phyloP scores from a whole-genome alignment of 148 eudicot species.

The Fagopyrum tataricum region DNA sequence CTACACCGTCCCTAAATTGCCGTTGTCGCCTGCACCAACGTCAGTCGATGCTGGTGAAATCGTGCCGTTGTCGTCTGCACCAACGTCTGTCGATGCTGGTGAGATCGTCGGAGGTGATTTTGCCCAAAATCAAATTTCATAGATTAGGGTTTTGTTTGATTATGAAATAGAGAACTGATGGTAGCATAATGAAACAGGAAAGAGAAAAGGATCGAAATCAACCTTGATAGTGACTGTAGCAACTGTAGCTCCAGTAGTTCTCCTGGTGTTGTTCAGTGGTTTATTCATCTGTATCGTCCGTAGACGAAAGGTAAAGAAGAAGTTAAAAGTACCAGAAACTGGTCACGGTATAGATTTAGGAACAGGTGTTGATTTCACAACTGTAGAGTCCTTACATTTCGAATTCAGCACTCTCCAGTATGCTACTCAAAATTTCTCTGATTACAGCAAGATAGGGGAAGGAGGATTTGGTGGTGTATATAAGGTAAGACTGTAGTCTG shows the following conservation, averaged over 20 bases:
- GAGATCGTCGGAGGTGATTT: background rate
- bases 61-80: too few relatives aligned
- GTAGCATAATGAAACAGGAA: background rate
- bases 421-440: slow-evolving; percentile 30
- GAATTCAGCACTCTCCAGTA: slow-evolving; percentile 23
- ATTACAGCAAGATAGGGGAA: slow-evolving; percentile 25
- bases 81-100: background rate
- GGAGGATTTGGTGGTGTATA: slow-evolving; percentile 46
- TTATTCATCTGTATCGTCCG: background rate
- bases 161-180: too few relatives aligned
- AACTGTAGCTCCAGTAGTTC: background rate
- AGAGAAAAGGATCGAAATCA: slow-evolving; percentile 3
- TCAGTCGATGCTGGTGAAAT: background rate
- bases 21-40: background rate
- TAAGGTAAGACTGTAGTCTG: slow-evolving; percentile 26
- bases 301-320: background rate
- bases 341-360: background rate
- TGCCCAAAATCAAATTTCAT: background rate
- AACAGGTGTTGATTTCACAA: slow-evolving; percentile 19
- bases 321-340: background rate
- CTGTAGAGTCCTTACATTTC: slow-evolving; percentile 27
- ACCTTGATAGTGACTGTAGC: background rate
- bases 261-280: background rate
- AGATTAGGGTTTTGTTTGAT: background rate
- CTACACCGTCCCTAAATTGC: background rate